Percentiles rank a stretch among this genome's conserved stretches.
These are phyloP conservation scores for Macrocybe gigantea DNA, from an alignment of 768 basidiomycete species.

Conservation along the genomic window DNA sequence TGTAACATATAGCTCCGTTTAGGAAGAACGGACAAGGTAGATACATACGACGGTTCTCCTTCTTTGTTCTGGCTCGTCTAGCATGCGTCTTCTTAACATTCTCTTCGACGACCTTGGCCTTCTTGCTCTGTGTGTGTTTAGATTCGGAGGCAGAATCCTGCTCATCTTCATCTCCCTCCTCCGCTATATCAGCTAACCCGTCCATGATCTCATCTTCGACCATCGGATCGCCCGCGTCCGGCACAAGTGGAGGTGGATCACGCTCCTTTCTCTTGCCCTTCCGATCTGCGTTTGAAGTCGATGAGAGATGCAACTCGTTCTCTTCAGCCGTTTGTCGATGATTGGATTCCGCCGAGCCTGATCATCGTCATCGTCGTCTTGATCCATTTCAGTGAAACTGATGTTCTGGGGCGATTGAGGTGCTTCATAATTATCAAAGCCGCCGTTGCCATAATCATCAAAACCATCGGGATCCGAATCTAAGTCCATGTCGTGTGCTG, in stretches of 20 bases:
- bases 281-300: too few relatives aligned
- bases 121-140: constrained; percentile 29
- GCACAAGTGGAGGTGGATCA: constrained; percentile 11
- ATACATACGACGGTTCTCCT: constrained; percentile 34
- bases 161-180: constrained; percentile 35
- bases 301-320: constrained; percentile 22
- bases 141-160: constrained; percentile 28
- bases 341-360: constrained; percentile 1
- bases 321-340: constrained; percentile 13
- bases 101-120: constrained; percentile 20
- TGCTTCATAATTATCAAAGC: constrained; percentile 14
- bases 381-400: constrained; percentile 45
- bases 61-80: constrained; percentile 24
- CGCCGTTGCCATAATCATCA: constrained; percentile 21
- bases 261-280: constrained; percentile 18
- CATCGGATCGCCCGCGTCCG: too few relatives aligned
- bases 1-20: background rate
- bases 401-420: constrained; percentile 22
- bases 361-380: constrained; percentile 36
- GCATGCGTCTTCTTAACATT: constrained; percentile 14
- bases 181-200: constrained; percentile 25
- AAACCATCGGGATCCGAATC: constrained; percentile 23
- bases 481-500: constrained; percentile 21
- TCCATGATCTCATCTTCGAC: too few relatives aligned
- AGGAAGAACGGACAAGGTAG: background rate